Percentiles rank a stretch among this genome's conserved stretches.
Evolutionary conservation across 306 rosid species (phyloP).

Genomic region (Pueraria montana): DNA sequence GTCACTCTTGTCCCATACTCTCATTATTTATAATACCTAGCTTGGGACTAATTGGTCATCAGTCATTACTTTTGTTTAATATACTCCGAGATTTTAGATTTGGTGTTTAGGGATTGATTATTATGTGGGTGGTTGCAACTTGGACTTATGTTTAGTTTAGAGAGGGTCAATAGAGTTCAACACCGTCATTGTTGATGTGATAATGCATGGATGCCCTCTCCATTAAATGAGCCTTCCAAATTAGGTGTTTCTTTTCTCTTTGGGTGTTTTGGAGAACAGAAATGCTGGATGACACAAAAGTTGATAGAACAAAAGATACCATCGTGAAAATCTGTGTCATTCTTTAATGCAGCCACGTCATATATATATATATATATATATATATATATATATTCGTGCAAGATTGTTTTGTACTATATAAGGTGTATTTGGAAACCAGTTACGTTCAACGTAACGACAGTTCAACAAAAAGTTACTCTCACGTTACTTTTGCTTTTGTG

Average conservation of each 20-base stretch:
- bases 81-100: too few species aligned
- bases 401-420: too few species aligned
- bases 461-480: too few species aligned
- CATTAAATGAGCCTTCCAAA: conserved; percentile 12
- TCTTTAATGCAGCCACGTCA: neutral
- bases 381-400: too few species aligned
- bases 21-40: conserved; percentile 40
- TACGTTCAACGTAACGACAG: too few species aligned
- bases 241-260: neutral
- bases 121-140: conserved; percentile 20
- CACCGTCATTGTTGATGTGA: conserved; percentile 32
- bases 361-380: too few species aligned
- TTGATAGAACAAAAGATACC: neutral
- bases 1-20: neutral
- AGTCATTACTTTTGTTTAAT: too few species aligned
- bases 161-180: neutral
- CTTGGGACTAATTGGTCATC: too few species aligned
- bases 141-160: neutral
- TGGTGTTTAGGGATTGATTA: neutral
- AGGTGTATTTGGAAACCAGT: too few species aligned
- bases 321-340: neutral
- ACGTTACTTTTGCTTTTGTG: too few species aligned
- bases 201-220: neutral
- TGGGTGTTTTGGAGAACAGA: neutral
- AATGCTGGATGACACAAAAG: neutral